Evolutionary conservation across 768 basidiomycete genomes (phyloP).

Genomic region (Tulasnella sp.): DNA sequence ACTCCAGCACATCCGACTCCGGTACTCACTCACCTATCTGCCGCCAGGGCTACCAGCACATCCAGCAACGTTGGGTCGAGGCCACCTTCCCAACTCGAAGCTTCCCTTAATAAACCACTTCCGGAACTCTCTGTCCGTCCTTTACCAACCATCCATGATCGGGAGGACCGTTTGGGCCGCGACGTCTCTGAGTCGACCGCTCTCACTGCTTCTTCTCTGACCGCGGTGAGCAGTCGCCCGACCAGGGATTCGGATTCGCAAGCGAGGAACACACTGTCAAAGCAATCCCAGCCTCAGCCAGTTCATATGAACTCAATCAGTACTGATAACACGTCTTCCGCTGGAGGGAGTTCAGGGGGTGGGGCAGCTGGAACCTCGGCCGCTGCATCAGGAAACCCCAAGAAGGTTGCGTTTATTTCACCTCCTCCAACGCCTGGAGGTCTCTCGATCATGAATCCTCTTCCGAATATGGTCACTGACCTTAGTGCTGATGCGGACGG

Average conservation of each 20-base stretch:
- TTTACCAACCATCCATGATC: not conserved
- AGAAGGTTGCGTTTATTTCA: conserved; percentile 82
- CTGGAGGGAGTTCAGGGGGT: not conserved
- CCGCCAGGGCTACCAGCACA: conserved; percentile 1
- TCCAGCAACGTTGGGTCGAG: conserved; percentile 1
- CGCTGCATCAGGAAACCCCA: conserved; percentile 24
- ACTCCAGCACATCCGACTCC: not conserved
- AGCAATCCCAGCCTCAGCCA: conserved; percentile 5
- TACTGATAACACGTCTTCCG: conserved; percentile 3
- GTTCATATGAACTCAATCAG: conserved; percentile 3
- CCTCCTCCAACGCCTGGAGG: conserved; percentile 59
- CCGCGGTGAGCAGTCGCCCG: not conserved
- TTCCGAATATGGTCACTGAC: conserved; percentile 12
- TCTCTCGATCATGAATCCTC: conserved; percentile 31
- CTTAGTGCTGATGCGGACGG: conserved; percentile 8
- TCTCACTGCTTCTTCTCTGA: not conserved
- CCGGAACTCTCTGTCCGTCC: not conserved
- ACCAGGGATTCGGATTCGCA: conserved; percentile 5
- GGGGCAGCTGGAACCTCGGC: not conserved
- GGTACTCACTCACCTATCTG: not conserved
- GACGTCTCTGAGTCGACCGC: too few relatives aligned
- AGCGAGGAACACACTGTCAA: conserved; percentile 9
- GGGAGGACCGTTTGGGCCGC: too few relatives aligned
- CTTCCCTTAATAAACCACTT: conserved; percentile 7
- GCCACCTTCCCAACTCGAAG: conserved; percentile 9